Percentiles rank a stretch among this genome's conserved stretches.
phyloP scores from a whole-genome alignment of 352 stramenopile genomes.

The Phytopythium kandeliae region DNA sequence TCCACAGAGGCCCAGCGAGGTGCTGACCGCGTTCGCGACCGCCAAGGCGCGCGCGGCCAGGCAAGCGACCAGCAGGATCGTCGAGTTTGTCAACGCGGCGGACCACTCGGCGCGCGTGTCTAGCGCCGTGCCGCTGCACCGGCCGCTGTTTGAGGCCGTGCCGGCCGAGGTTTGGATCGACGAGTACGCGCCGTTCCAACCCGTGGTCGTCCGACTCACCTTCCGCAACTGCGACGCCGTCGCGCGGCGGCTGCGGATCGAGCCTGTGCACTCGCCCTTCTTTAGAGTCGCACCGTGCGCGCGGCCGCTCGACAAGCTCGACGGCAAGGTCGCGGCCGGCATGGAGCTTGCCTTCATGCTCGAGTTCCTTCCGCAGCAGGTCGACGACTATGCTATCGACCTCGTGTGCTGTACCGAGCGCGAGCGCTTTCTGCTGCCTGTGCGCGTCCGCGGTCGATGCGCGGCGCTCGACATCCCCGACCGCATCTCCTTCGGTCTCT shows the following conservation, averaged over 20 bases:
- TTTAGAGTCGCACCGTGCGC: slow-evolving; percentile 65
- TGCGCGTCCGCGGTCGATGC: slow-evolving; percentile 78
- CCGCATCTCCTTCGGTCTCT: slow-evolving; percentile 80
- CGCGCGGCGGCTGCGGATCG: slow-evolving; percentile 86
- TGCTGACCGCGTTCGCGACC: slow-evolving; percentile 47
- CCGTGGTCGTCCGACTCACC: slow-evolving; percentile 71
- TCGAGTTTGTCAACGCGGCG: slow-evolving; percentile 65
- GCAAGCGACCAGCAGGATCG: slow-evolving; percentile 27
- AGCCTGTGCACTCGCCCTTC: slow-evolving; percentile 77
- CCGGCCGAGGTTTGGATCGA: slow-evolving; percentile 88
- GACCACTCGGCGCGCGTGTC: slow-evolving; percentile 64
- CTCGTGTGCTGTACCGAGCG: slow-evolving; percentile 93
- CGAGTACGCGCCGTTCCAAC: slow-evolving; percentile 89
- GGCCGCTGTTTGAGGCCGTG: slow-evolving; percentile 83
- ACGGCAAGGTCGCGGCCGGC: slow-evolving; percentile 87
- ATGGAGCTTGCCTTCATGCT: slow-evolving; percentile 92
- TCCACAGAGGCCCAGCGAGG: slow-evolving; percentile 59
- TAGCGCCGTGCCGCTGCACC: slow-evolving; percentile 73
- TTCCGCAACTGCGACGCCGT: slow-evolving; percentile 93
- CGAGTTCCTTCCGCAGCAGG: slow-evolving; percentile 88
- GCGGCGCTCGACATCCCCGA: slow-evolving; percentile 90
- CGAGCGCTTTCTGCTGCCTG: slow-evolving; percentile 92
- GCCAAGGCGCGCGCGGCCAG: slow-evolving; percentile 45
- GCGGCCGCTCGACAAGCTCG: slow-evolving; percentile 19
- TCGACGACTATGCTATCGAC: slow-evolving; percentile 85